Base-by-base conservation (phyloP, 1,284 basidiomycete genomes). In the Coriolopsis trogii region DNA sequence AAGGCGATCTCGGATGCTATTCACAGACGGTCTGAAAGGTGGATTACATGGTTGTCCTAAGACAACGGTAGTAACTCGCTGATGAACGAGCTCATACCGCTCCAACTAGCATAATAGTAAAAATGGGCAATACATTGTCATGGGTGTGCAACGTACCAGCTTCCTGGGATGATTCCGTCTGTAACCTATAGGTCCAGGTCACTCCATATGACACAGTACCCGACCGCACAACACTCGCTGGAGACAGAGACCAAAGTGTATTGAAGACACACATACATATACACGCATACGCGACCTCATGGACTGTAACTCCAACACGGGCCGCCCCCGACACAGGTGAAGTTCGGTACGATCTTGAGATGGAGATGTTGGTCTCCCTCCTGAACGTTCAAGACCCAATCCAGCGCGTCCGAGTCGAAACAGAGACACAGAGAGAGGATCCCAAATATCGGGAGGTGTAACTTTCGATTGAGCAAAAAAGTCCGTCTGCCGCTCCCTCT, bases 401-500 rank as follows among this genome's bases (percentile, higher is more conserved):
- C 59, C 69, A 45, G 36, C 50, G 33, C 59, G 52, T 41, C 40
- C 25, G 24, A 47, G 56, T 54, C 40, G 48, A 49, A 23, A 43
- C 48, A 58, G 52, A 48, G 50, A 29, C 33, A 25, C 49, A 49
- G 53, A 56, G 66, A 70, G 68, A 73, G 69, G 65, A 75, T 73
- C 82, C 78, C 84, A 87, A 87, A 87, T 85, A 85, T 84, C 80
- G 77, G 75, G 72, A 82, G 84, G 85, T 85, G 78, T 54, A 75
- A 86, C 83, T 87, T 87, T 85, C 82, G 72, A 73, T 72, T 54
- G 66, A 68, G 55, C 50, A 54, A 31, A 31, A 38, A 28, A n/a
- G 26, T n/a, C 20, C 18, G 16, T 2, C 24, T 16, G 9, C 37
- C 10, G n/a, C 2, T 46, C n/a, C n/a, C n/a, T n/a, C 52, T 46